A percentile compares a stretch with the other conserved stretches of the same genome.
Conservation (phyloP, 1,284 basidiomycete species). For the Amylostereum chailletii region DNA sequence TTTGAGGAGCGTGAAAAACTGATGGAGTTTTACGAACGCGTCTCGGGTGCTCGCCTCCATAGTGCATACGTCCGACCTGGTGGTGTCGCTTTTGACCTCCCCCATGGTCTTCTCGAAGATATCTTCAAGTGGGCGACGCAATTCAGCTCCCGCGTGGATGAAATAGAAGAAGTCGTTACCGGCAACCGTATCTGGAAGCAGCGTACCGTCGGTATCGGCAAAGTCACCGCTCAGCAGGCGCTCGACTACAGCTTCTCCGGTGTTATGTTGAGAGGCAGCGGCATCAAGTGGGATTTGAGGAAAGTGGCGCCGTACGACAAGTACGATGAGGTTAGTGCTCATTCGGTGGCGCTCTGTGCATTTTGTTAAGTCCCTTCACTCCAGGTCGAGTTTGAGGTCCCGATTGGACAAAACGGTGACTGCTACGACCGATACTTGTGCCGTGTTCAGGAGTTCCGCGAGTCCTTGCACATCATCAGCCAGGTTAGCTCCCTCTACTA, state of each 20-base stretch:
- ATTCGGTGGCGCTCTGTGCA: slow-evolving; percentile 9
- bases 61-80: slow-evolving; percentile 98
- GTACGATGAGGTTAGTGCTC: slow-evolving; percentile 69
- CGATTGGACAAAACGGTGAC: slow-evolving; percentile 94
- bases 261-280: slow-evolving; percentile 94
- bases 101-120: slow-evolving; percentile 93
- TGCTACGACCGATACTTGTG: slow-evolving; percentile 96
- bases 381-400: slow-evolving; percentile 93
- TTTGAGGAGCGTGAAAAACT: slow-evolving; percentile 99
- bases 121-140: slow-evolving; percentile 98
- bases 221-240: slow-evolving; percentile 88
- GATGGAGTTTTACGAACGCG: slow-evolving; percentile 99
- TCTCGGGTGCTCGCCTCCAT: slow-evolving; percentile 95
- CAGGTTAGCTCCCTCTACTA: slow-evolving; percentile 34
- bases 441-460: slow-evolving; percentile 97
- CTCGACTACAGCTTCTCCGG: slow-evolving; percentile 93
- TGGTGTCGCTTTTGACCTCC: slow-evolving; percentile 96
- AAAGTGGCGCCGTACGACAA: slow-evolving; percentile 95
- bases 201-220: slow-evolving; percentile 86
- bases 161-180: slow-evolving; percentile 97
- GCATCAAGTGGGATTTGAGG: slow-evolving; percentile 91
- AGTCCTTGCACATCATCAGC: slow-evolving; percentile 85
- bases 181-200: slow-evolving; percentile 98
- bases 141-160: slow-evolving; percentile 85
- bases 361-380: not conserved